A percentile compares a stretch with the other conserved stretches of the same genome.
Conservation (phyloP, 225 moss, liverwort and hornwort genomes). For the Bryum argenteum region DNA sequence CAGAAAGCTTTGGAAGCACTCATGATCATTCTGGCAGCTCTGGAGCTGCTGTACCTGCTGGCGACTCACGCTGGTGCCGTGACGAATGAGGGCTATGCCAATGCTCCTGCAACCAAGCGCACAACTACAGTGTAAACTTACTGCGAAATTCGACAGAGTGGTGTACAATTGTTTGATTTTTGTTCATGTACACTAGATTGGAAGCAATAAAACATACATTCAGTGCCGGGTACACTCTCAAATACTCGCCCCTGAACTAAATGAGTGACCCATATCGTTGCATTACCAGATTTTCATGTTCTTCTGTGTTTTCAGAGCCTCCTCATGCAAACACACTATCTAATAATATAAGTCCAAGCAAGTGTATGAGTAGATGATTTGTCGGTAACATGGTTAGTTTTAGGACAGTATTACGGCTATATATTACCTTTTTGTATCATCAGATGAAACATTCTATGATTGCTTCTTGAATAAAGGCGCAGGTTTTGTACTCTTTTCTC, state of each 20-base stretch:
- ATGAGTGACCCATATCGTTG: not conserved
- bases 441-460: not conserved
- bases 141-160: not conserved
- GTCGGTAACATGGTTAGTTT: not conserved
- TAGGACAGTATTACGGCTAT: too few relatives aligned
- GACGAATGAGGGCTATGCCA: slow-evolving; percentile 15
- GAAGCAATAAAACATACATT: not conserved
- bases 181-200: not conserved
- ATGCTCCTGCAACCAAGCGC: slow-evolving; percentile 8
- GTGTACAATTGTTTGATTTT: not conserved
- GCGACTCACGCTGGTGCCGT: slow-evolving; percentile 31
- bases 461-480: not conserved
- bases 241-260: not conserved
- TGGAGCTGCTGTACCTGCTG: slow-evolving; percentile 36
- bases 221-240: not conserved
- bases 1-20: slow-evolving; percentile 38
- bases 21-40: slow-evolving; percentile 31
- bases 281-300: too few relatives aligned
- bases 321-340: not conserved
- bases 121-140: slow-evolving; percentile 8
- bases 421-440: too few relatives aligned
- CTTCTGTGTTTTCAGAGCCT: too few relatives aligned
- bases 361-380: not conserved
- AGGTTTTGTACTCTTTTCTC: too few relatives aligned
- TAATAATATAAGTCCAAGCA: not conserved